Base-by-base conservation (phyloP, 768 basidiomycete genomes). In the Pleurotus pulmonarius region DNA sequence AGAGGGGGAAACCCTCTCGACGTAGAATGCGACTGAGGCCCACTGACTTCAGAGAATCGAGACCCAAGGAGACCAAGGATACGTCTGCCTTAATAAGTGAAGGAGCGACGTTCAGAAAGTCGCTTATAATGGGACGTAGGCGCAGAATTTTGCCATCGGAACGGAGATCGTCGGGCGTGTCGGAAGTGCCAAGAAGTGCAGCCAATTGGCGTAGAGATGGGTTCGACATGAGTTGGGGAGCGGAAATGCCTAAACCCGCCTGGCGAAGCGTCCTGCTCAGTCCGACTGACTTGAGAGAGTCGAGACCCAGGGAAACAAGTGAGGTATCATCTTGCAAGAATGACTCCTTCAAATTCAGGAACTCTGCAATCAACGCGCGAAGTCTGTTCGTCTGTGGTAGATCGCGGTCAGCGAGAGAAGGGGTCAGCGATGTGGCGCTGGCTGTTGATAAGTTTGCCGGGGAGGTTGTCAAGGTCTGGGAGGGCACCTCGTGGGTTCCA, bases 1-100 rank as follows among this genome's bases (percentile, higher is more conserved):
- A 67, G 11, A 74, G 55, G 5, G 57, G 45, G 46, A 71, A 67
- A 1, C 75, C 76, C 16, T 64, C 63, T 54, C 65, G 65, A 18
- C 64, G 64, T 11, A 80, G 60, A 8, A 56, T 34, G 49, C 68
- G 72, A 26, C 76, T 69, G 37, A 80, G 63, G 2, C 77, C 76
- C 8, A 80, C 73, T 0, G 79, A 73, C 57, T 72, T 74, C 57
- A 80, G 75, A 5, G 79, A 80, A 58, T 80, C 79, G 26, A 80
- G 60, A 6, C 79, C 79, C 52, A 80, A 63, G 4, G 78, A 72
- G 11, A 80, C 63, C 24, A 80, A 69, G 3, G 79, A 79, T 8
- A 67, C 66, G 11, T 58, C 61, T 13, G 64, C 56, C 11, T 58
- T 60, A 18, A 73, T 20, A 13, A 69, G 40, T 1, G 46, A 40